Evolutionary conservation across 2,329 filamentous ascomycete genomes (phyloP).

Genomic region (Metarhizium sp.): DNA sequence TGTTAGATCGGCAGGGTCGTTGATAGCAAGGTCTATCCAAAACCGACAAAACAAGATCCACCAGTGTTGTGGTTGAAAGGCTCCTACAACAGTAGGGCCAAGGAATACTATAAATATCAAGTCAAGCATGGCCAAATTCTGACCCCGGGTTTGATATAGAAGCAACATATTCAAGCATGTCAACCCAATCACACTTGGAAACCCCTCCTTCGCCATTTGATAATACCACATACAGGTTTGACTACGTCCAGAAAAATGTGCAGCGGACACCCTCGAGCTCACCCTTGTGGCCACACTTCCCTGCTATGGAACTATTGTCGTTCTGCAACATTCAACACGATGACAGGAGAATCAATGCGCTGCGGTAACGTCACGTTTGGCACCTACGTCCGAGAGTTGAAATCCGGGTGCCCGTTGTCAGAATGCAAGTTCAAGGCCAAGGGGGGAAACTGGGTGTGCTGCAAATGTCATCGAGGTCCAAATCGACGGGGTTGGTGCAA

Average conservation of each 20-base stretch:
- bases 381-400: conserved; percentile 29
- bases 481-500: conserved; percentile 46
- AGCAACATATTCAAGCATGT: too few relatives aligned
- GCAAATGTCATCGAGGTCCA: conserved; percentile 39
- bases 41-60: too few relatives aligned
- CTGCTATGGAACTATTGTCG: conserved; percentile 16
- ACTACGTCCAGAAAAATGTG: conserved; percentile 4
- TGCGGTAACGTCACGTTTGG: conserved; percentile 40
- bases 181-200: too few relatives aligned
- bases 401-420: conserved; percentile 35
- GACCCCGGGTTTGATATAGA: too few relatives aligned
- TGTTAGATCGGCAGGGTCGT: too few relatives aligned
- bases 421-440: conserved; percentile 42
- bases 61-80: too few relatives aligned
- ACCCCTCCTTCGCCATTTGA: too few relatives aligned
- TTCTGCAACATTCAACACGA: conserved; percentile 32
- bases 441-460: conserved; percentile 44
- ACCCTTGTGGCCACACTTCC: conserved; percentile 10
- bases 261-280: conserved; percentile 3
- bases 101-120: too few relatives aligned
- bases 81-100: too few relatives aligned
- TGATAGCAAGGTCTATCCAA: too few relatives aligned
- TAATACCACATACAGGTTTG: background rate
- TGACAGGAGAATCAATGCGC: conserved; percentile 39
- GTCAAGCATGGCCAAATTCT: too few relatives aligned